Evolutionary conservation across 257 asterid species (phyloP).

Genomic region (Capsicum rhomboideum): DNA sequence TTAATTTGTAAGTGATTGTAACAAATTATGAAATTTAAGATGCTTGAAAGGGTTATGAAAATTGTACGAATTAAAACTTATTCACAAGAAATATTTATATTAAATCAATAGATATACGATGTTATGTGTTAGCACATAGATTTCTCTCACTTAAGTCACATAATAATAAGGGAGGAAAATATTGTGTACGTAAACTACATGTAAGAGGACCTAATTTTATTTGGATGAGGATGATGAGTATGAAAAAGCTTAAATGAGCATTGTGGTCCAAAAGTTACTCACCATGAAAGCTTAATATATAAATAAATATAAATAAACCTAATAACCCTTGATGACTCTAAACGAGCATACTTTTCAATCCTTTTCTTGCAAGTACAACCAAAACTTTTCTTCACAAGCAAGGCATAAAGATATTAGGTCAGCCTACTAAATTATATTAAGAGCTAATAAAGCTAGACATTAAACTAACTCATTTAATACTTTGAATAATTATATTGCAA

Average conservation of each 20-base stretch:
- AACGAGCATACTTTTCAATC: slow-evolving; percentile 29
- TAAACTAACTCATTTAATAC: slow-evolving; percentile 17
- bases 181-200: neutral
- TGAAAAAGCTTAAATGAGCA: neutral
- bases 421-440: slow-evolving; percentile 35
- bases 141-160: neutral
- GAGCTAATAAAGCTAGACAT: slow-evolving; percentile 20
- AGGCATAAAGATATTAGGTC: slow-evolving; percentile 41
- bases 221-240: neutral
- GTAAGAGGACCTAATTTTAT: neutral
- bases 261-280: slow-evolving; percentile 9
- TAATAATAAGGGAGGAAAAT: neutral
- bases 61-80: too few relatives aligned
- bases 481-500: neutral
- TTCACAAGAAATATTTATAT: neutral
- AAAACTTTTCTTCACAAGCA: slow-evolving; percentile 26
- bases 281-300: slow-evolving; percentile 6
- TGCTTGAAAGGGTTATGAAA: neutral
- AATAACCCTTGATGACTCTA: slow-evolving; percentile 44
- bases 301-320: slow-evolving; percentile 15
- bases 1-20: too few relatives aligned
- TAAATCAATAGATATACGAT: neutral
- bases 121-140: neutral
- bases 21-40: neutral
- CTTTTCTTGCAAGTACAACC: slow-evolving; percentile 22